Conservation (phyloP, 1,139 yeast genomes). For the Yamadazyma jaroonii region DNA sequence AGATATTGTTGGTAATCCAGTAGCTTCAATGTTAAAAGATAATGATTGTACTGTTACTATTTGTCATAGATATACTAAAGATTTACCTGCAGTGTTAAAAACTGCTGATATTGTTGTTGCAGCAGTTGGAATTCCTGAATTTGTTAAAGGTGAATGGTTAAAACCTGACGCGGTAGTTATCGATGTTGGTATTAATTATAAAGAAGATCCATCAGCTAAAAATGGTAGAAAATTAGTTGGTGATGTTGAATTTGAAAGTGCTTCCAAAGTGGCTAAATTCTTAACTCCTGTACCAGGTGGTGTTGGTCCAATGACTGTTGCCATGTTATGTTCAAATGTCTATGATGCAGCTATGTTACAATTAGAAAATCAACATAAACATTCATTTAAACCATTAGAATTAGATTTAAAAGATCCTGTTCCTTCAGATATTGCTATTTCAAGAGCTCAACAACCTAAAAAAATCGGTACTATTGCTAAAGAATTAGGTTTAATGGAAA, state of each 20-base stretch:
- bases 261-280: constrained; percentile 54
- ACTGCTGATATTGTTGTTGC: constrained; percentile 73
- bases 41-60: constrained; percentile 76
- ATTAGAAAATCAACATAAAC: constrained; percentile 46
- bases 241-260: constrained; percentile 67
- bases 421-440: constrained; percentile 74
- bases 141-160: constrained; percentile 69
- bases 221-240: constrained; percentile 71
- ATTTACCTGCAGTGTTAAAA: constrained; percentile 51
- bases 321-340: constrained; percentile 73
- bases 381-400: constrained; percentile 47
- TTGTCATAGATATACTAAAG: constrained; percentile 58
- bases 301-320: constrained; percentile 89
- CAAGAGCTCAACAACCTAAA: constrained; percentile 71
- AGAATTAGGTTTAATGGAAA: constrained; percentile 60
- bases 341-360: constrained; percentile 60
- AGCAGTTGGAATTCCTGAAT: constrained; percentile 73
- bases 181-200: constrained; percentile 79
- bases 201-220: constrained; percentile 59
- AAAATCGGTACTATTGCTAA: constrained; percentile 59
- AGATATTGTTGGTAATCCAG: constrained; percentile 81
- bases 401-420: constrained; percentile 55
- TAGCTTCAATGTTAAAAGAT: constrained; percentile 67
- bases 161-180: constrained; percentile 67
- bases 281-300: constrained; percentile 88